phyloP scores from a whole-genome alignment of 306 rosid species.

The Pyrus communis region DNA sequence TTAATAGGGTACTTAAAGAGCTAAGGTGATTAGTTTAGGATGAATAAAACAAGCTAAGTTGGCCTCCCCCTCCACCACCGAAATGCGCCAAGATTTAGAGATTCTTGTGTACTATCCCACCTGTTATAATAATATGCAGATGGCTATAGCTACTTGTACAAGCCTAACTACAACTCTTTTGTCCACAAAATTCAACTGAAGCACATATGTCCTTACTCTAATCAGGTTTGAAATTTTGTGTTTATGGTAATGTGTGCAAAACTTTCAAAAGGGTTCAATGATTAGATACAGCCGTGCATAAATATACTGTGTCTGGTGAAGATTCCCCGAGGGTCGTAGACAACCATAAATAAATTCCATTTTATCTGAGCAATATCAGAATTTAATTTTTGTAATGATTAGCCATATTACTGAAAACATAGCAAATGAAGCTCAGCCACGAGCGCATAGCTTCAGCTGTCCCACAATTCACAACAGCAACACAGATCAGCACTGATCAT shows the following conservation, averaged over 20 bases:
- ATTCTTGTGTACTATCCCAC: constrained; percentile 13
- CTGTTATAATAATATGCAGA: not conserved
- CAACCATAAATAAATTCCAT: not conserved
- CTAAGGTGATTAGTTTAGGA: not conserved
- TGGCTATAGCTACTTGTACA: constrained; percentile 2
- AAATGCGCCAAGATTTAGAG: constrained; percentile 4
- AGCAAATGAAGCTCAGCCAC: not conserved
- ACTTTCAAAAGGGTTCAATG: constrained; percentile 12
- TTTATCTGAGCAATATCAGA: not conserved
- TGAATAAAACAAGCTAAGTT: not conserved
- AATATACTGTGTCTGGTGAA: not conserved
- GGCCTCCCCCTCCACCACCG: not conserved
- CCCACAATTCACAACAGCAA: not conserved
- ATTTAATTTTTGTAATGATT: not conserved
- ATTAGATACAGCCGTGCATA: constrained; percentile 1
- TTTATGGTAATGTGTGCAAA: not conserved
- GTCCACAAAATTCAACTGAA: not conserved
- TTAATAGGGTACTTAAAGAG: not conserved
- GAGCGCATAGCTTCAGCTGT: not conserved
- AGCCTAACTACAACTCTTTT: not conserved
- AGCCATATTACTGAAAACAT: not conserved
- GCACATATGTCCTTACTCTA: not conserved
- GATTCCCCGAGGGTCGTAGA: not conserved
- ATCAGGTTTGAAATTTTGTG: not conserved
- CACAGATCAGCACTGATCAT: not conserved